A percentile compares a stretch with the other conserved stretches of the same genome.
Conservation (phyloP, 306 rosid species). For the Prunus salicina region DNA sequence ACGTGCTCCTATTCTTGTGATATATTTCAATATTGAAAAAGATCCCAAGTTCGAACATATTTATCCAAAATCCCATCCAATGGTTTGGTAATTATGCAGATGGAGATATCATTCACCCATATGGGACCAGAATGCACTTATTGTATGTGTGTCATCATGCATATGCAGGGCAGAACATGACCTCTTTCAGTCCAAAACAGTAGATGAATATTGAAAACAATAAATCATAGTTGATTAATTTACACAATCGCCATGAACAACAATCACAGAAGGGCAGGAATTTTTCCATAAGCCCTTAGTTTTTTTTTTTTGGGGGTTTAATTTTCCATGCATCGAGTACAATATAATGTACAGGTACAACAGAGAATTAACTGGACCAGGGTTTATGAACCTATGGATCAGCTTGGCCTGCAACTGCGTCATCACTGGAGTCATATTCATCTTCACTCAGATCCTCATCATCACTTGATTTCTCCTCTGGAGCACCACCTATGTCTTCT, state of each 20-base stretch:
- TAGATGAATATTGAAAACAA: slow-evolving; percentile 22
- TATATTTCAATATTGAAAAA: neutral
- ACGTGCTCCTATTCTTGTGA: too few relatives aligned
- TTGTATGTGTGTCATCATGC: neutral
- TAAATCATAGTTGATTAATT: slow-evolving; percentile 40
- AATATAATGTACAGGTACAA: slow-evolving; percentile 43
- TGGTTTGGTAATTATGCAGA: neutral
- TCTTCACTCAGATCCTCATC: slow-evolving; percentile 83
- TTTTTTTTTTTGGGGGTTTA: slow-evolving; percentile 20
- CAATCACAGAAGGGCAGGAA: slow-evolving; percentile 26
- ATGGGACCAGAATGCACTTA: neutral
- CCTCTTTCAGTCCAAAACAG: neutral
- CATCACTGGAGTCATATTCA: slow-evolving; percentile 65
- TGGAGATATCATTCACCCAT: neutral
- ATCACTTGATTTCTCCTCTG: slow-evolving; percentile 62
- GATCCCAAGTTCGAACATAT: neutral
- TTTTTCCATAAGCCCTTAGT: slow-evolving; percentile 35
- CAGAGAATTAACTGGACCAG: slow-evolving; percentile 17
- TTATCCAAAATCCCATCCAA: too few relatives aligned
- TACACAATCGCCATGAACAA: slow-evolving; percentile 40
- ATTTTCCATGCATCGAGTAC: slow-evolving; percentile 33
- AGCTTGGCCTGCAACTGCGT: slow-evolving; percentile 60
- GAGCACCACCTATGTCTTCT: slow-evolving; percentile 54
- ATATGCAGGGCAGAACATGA: neutral
- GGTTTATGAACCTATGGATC: slow-evolving; percentile 47